phyloP scores from a whole-genome alignment of 164 flowering plant genomes.

The Sextonia rubra region DNA sequence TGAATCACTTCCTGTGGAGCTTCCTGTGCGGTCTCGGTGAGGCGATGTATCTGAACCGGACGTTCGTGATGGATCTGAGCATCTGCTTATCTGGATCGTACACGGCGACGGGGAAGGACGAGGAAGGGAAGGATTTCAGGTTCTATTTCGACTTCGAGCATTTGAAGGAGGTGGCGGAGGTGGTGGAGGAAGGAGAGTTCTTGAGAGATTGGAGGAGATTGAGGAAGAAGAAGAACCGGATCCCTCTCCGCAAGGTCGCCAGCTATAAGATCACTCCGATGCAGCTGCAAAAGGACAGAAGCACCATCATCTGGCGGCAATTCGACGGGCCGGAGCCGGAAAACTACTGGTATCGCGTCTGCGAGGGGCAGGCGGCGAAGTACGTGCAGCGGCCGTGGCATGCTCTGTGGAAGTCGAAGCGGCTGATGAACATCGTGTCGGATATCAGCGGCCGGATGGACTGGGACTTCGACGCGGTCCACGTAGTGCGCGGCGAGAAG shows the following conservation, averaged over 20 bases:
- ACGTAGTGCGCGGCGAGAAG: constrained; percentile 91
- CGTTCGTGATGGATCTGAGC: constrained; percentile 89
- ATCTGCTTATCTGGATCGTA: constrained; percentile 62
- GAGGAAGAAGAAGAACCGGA: constrained; percentile 47
- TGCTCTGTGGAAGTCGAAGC: constrained; percentile 89
- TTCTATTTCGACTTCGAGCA: constrained; percentile 93
- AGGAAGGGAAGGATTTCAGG: constrained; percentile 91
- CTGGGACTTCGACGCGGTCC: constrained; percentile 97
- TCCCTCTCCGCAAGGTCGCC: constrained; percentile 58
- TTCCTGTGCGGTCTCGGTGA: constrained; percentile 92
- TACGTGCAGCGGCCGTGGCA: constrained; percentile 91
- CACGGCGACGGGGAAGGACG: constrained; percentile 55
- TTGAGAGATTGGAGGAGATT: constrained; percentile 69
- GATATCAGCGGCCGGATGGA: constrained; percentile 87
- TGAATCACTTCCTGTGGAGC: constrained; percentile 93
- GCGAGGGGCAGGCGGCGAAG: constrained; percentile 85
- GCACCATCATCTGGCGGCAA: constrained; percentile 80
- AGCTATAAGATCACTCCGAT: constrained; percentile 77
- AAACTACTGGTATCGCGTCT: constrained; percentile 94
- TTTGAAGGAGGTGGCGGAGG: constrained; percentile 68
- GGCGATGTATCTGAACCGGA: constrained; percentile 85
- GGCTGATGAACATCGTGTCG: constrained; percentile 90
- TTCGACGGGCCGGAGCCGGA: constrained; percentile 91
- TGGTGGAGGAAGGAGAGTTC: constrained; percentile 81
- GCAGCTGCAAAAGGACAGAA: constrained; percentile 79